Base-by-base conservation (phyloP, 768 basidiomycete species). In the Boletus rubroflammeus region DNA sequence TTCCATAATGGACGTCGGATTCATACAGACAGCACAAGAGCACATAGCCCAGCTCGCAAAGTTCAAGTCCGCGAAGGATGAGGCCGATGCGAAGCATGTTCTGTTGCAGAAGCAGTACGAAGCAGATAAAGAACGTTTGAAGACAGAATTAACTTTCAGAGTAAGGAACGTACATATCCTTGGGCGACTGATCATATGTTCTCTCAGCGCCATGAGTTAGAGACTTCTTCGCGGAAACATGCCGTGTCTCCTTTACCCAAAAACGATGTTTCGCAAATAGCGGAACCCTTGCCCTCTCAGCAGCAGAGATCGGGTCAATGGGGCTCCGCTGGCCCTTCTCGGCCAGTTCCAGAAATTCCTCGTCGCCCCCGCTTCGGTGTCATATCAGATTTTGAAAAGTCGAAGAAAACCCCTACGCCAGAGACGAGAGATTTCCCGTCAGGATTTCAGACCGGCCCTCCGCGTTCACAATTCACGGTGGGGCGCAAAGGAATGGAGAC, bases 61-160 rank as follows among this genome's bases (percentile, higher is more conserved):
- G 53, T 67, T 88, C 43, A 83, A 80, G 64, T 65, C 76, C 1
- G 81, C 81, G 3, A 86, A 82, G 59, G 83, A 84, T 49, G 81
- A 82, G 53, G 78, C 78, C 1, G 85, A 87, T 57, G 74, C 76
- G 6, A 81, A 76, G 57, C 81, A 82, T 54, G 62, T 69, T 5
- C 75, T 81, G 50, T 62, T 83, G 47, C 82, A 85, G 55, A 84
- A 81, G 62, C 79, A 84, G 43, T 73, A 83, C 71, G 82, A 82
- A 60, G 81, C 79, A 53, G 86, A 90, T 61, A 76, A 84, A 57
- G 88, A 90, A 66, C 80, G 84, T 11, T 62, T 88, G 51, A 84
- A 79, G 62, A 87, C 88, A 1, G 81, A 87, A 53, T 79, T 81
- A 41, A 74, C 78, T 23, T 90, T 91, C 75, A 86, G 81, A 71